These are phyloP conservation scores for Xylaria multiplex DNA, from an alignment of 2,329 filamentous ascomycete species.

Conservation along the genomic window DNA sequence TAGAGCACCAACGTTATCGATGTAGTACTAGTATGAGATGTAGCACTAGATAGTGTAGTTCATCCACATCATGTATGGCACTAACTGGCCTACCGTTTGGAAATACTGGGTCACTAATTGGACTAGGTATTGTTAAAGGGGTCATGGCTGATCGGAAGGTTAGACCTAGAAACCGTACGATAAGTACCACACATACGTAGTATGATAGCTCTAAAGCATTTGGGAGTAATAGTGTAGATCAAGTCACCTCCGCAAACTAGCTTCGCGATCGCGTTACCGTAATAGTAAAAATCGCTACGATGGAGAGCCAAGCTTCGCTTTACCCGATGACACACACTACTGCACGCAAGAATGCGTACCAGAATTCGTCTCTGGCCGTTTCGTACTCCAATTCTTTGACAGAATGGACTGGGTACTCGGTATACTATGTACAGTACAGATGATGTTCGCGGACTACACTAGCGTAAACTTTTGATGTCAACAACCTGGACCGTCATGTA, in stretches of 20 bases:
- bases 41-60: background rate
- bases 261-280: background rate
- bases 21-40: background rate
- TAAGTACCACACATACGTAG: background rate
- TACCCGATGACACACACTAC: background rate
- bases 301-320: background rate
- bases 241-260: background rate
- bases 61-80: background rate
- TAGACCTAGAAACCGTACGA: constrained; percentile 2
- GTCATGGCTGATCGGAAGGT: background rate
- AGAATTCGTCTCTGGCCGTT: background rate
- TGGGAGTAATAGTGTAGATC: background rate
- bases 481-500: background rate
- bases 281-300: background rate
- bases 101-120: background rate
- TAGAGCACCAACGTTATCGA: too few relatives aligned
- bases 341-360: background rate
- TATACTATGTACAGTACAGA: background rate
- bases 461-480: background rate
- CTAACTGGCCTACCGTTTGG: background rate
- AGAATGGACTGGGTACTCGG: background rate
- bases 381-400: constrained; percentile 1
- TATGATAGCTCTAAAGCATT: background rate
- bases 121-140: background rate
- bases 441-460: background rate